Percentiles rank a stretch among this genome's conserved stretches.
Conservation (phyloP, 768 basidiomycete genomes). For the Tephrocybe sp. region DNA sequence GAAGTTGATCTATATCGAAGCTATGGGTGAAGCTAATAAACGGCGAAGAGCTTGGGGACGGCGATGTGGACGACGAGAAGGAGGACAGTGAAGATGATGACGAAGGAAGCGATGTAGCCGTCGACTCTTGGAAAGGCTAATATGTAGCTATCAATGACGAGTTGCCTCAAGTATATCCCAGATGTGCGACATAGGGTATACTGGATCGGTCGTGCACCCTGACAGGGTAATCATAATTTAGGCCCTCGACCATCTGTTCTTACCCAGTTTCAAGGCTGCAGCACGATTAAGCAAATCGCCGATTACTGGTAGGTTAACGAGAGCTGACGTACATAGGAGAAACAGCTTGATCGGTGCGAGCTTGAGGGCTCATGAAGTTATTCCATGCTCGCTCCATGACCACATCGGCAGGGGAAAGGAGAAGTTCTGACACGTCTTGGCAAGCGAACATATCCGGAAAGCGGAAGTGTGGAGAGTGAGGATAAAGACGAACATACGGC, state of each 20-base stretch:
- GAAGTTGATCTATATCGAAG: background rate
- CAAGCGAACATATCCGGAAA: background rate
- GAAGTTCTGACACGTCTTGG: background rate
- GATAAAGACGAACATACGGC: background rate
- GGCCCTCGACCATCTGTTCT: background rate
- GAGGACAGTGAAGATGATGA: background rate
- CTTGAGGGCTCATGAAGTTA: conserved; percentile 9
- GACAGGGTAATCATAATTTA: background rate
- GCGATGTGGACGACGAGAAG: background rate
- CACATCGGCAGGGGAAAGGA: background rate
- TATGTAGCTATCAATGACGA: background rate
- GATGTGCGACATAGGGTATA: background rate
- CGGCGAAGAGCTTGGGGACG: background rate
- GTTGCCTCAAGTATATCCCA: background rate
- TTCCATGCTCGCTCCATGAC: conserved; percentile 7
- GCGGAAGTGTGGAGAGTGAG: background rate
- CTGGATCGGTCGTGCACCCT: background rate
- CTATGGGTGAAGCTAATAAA: background rate
- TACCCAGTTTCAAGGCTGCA: background rate
- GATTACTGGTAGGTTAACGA: background rate
- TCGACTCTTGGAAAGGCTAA: background rate
- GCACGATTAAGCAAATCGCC: background rate
- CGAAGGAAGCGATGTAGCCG: background rate
- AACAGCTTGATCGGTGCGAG: conserved; percentile 3
- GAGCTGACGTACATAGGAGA: conserved; percentile 1